Conservation (phyloP, 345 rosid species). For the Gossypium sturtianum region DNA sequence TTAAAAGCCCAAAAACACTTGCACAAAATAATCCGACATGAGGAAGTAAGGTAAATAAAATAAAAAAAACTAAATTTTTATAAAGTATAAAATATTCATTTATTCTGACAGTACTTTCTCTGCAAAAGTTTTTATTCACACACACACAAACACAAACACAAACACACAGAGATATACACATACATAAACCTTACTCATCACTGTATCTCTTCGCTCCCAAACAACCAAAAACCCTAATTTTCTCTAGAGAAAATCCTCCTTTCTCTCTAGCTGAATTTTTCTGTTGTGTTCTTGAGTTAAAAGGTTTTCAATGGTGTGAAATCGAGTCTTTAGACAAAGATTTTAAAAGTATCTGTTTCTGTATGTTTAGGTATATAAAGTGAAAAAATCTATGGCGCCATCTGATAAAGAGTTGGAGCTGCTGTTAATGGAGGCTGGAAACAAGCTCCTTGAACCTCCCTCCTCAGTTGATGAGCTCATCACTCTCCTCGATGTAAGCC, state of each 20-base stretch:
- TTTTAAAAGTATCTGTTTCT: constrained; percentile 24
- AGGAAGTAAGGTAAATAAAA: background rate
- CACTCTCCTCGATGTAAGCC: constrained; percentile 72
- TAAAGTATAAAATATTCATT: background rate
- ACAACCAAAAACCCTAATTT: constrained; percentile 1
- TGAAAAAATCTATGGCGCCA: constrained; percentile 34
- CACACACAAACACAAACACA: no score
- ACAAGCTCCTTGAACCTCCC: constrained; percentile 59
- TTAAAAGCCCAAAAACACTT: background rate
- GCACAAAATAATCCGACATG: background rate
- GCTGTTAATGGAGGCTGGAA: constrained; percentile 65
- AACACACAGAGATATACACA: no score
- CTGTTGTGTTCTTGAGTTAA: constrained; percentile 13
- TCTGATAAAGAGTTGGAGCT: constrained; percentile 61
- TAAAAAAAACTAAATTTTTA: background rate
- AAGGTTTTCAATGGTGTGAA: constrained; percentile 32
- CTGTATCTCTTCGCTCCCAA: constrained; percentile 10
- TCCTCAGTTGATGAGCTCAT: constrained; percentile 67
- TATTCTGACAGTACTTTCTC: background rate
- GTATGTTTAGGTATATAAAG: background rate
- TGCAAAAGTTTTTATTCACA: background rate
- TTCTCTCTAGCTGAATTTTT: background rate
- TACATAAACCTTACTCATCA: background rate
- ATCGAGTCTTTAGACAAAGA: constrained; percentile 13
- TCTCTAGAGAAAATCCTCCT: constrained; percentile 17